A percentile compares a stretch with the other conserved stretches of the same genome.
Conservation (phyloP, 2,329 filamentous ascomycete genomes). For the Colletotrichum coccodes region DNA sequence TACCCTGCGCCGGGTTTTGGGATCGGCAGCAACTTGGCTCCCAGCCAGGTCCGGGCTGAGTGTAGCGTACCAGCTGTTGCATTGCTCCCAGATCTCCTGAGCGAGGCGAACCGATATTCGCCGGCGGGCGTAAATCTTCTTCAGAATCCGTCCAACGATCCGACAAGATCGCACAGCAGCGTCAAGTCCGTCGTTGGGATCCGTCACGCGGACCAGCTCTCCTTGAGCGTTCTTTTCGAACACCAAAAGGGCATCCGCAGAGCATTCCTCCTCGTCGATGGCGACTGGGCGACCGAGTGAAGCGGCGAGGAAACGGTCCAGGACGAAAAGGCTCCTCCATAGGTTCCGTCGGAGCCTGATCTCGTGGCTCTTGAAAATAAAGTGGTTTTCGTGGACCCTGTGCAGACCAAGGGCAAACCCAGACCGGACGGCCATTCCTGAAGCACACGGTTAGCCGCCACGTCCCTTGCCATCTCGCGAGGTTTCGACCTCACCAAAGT, state of each 20-base stretch:
- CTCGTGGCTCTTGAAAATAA: constrained; percentile 59
- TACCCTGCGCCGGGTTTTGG: constrained; percentile 57
- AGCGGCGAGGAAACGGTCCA: constrained; percentile 72
- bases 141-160: constrained; percentile 67
- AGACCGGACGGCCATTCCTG: constrained; percentile 72
- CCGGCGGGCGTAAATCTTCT: constrained; percentile 67
- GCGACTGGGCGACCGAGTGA: constrained; percentile 70
- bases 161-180: constrained; percentile 67
- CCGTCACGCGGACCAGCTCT: constrained; percentile 18
- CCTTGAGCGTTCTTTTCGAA: constrained; percentile 31
- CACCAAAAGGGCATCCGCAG: constrained; percentile 53
- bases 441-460: constrained; percentile 24
- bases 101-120: constrained; percentile 68
- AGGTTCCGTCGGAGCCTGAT: constrained; percentile 63
- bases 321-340: constrained; percentile 72
- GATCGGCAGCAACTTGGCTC: constrained; percentile 55
- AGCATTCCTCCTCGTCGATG: constrained; percentile 72
- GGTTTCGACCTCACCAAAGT: constrained; percentile 58
- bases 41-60: constrained; percentile 60
- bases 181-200: constrained; percentile 52
- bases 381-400: constrained; percentile 64
- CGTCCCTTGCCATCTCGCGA: too few species aligned
- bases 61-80: constrained; percentile 61
- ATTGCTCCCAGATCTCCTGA: constrained; percentile 65
- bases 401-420: constrained; percentile 72